Base-by-base conservation (phyloP, 805 yeast genomes). In the Ogataea henricii region DNA sequence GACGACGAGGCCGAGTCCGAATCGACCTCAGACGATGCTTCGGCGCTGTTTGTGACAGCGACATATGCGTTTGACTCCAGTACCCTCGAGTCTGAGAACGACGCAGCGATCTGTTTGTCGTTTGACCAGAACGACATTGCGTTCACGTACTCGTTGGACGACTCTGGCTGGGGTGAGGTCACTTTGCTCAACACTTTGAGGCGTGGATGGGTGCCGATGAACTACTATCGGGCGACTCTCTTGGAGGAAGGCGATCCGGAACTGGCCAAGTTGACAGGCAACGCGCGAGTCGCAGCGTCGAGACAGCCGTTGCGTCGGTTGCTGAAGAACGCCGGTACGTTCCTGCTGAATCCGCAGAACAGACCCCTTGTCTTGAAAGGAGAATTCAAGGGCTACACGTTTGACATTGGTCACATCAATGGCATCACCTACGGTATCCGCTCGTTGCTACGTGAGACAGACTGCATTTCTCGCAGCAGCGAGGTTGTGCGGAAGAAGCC, bases 121-220 rank as follows among this genome's bases (percentile, higher is more conserved):
- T 87, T 87, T 62, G 77, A 78, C 18, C 80, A 79, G 52, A 78
- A 79, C 52, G 94, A 85, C 56, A 68, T 84, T 41, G 91, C 89
- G 0, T 87, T 86, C 64, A 87, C 87, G 4, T 90, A 86, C 58
- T 78, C 87, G 6, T 79, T 86, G 18, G 94, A 87, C 63, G 84
- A 83, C 46, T 82, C 89, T 17, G 95, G 94, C 0, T 87, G 95
- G 95, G 92, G 91, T 50, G 95, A 87, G 63, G 94, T 87, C 2
- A 87, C 91, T 0, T 60, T 86, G 32, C 66, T 87, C 7, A 82
- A 80, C 47, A 72, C 82, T 12, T 69, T 83, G 43, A 75, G 76
- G 56, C 69, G 89, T 52, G 95, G 95, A 14, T 87, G 95, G 95
- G 88, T 87, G 14, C 95, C 95, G 3, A 83, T 87, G 76, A 87